Evolutionary conservation across 495 filamentous ascomycete species (phyloP), one percentile per base, ranked within the genome.

Genomic region (Aspergillus coremiiformis): DNA sequence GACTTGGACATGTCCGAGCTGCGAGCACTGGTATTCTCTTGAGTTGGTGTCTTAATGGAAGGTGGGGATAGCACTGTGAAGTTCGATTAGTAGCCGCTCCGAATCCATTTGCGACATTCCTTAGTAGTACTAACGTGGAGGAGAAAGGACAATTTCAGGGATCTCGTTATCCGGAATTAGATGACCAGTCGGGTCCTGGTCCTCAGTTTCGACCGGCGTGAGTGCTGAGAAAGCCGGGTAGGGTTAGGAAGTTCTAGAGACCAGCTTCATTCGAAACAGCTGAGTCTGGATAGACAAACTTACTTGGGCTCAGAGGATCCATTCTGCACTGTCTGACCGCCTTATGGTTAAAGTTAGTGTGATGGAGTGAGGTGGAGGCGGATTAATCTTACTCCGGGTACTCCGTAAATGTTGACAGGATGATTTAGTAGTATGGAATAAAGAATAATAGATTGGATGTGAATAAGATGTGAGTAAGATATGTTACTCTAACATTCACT

Each of bases 1-100:
- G 69, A 65, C 37, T 72, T 75, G 47, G 70, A 71, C 63, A 63
- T 63, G 11, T 29, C n/a, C 14, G 19, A 24, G 4, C 19, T 2
- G 20, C 9, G 0, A 14, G 10, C 12, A 24, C 27, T 23, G 14
- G 27, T 10, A 12, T 26, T 5, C 32, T 42, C 44, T 6, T 20
- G 29, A 3, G n/a, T 7, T 37, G 20, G 23, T 3, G 46, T 39
- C 7, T 37, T 23, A 23, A 45, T 39, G 8, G 33, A 42, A 48
- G 52, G 44, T 15, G 49, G 44, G n/a, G 42, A 48, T 44, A 24
- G 41, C 30, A 49, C 55, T 62, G 20, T 19, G 33, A 29, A 10
- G 10, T 11, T 12, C 4, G 43, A 32, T 61, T 49, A 61, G 52
- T 33, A 49, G 41, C 10, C 47, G 30, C 44, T 45, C 32, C 24